Evolutionary conservation across 2,329 filamentous ascomycete genomes (phyloP), one percentile per base, ranked within the genome.

Genomic region (Pseudopyricularia cyperi): DNA sequence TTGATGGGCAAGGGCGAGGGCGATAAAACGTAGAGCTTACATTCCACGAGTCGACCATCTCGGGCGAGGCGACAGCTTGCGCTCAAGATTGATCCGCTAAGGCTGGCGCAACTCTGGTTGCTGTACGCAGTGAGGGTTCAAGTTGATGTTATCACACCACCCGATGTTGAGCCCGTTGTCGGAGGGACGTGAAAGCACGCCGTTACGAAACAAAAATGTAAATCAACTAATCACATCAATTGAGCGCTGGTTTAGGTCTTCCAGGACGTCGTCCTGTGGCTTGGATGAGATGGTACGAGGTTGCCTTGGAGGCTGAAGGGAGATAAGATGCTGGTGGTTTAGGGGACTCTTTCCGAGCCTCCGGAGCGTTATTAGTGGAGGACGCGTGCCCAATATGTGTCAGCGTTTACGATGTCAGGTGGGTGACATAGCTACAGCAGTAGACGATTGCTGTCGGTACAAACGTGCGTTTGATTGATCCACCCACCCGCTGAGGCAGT

Each of bases 1-100:
- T 37, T 37, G 37, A 11, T 6, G n/a, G n/a, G n/a, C n/a, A 50
- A 22, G 17, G 17, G 28, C 24, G 22, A 11, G 34, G n/a, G 34
- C 14, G 34, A 32, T 24, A n/a, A n/a, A 35, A 35, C 7, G 15
- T 39, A 22, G 7, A 30, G 34, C 48, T 50, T 8, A 50, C 48
- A 32, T 50, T 50, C 34, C 34, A 50, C 19, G 47, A 49, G 14
- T 11, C 12, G 47, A 24, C 32, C 47, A 49, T 49, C 30, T 49
- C 34, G 32, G 32, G 17, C 17, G 30, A 49, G n/a, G 17, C 22
- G 6, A 19, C 22, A 9, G n/a, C 8, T 42, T 39, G 17, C 37
- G 37, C 17, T 42, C n/a, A 8, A 9, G 37, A 42, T n/a, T 42
- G 22, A 12, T 7, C 22, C 17, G 17, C 22, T 12, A 19, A 42